phyloP scores from a whole-genome alignment of 1,139 yeast genomes.

The Yamadazyma trypodendri region DNA sequence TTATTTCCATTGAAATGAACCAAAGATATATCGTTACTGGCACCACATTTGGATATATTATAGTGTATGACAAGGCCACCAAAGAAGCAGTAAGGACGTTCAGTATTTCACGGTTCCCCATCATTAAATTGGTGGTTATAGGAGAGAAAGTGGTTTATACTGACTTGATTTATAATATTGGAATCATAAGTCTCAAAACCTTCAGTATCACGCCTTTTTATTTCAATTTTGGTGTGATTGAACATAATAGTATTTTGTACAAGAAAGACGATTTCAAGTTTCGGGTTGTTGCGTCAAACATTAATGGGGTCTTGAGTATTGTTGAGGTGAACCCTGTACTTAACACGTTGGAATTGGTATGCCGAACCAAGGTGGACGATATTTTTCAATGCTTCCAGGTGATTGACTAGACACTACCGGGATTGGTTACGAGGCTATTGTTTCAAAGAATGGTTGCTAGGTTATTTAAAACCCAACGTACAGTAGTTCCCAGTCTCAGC shows the following conservation, averaged over 20 bases:
- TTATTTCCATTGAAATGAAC: constrained; percentile 9
- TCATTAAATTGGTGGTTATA: constrained; percentile 21
- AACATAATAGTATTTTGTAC: constrained; percentile 6
- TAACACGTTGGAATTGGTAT: not conserved
- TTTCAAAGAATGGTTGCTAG: too few species aligned
- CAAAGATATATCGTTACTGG: constrained; percentile 28
- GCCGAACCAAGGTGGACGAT: not conserved
- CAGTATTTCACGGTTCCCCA: constrained; percentile 30
- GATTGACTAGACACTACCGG: not conserved
- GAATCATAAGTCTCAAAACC: constrained; percentile 24
- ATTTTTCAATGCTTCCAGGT: not conserved
- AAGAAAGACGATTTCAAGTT: not conserved
- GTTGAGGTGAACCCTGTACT: constrained; percentile 2
- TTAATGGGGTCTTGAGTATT: not conserved
- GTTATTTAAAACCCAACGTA: too few species aligned
- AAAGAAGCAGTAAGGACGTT: constrained; percentile 17
- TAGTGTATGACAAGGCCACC: constrained; percentile 21
- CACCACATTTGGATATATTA: constrained; percentile 33
- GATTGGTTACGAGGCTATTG: too few species aligned
- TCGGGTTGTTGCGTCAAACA: not conserved
- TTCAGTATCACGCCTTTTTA: constrained; percentile 20
- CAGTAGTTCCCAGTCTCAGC: too few species aligned
- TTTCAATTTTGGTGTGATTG: constrained; percentile 29
- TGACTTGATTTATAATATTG: constrained; percentile 35
- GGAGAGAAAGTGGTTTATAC: constrained; percentile 23